Evolutionary conservation across 1,284 basidiomycete species (phyloP).

Genomic region (Rhodotorula sp.): DNA sequence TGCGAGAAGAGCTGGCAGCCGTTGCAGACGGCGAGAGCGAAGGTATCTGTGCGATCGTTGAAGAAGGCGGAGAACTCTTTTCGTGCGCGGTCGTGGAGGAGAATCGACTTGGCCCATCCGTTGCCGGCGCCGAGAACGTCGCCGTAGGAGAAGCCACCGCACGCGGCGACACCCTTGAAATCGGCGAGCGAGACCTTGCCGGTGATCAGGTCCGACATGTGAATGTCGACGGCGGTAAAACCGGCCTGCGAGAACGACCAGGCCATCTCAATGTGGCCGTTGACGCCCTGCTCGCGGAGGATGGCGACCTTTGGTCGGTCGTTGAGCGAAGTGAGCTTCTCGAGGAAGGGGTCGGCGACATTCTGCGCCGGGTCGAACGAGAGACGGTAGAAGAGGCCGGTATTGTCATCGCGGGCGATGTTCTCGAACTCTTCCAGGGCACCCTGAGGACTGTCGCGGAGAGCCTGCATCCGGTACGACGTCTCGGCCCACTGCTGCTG

Average conservation of each 20-base stretch:
- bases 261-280: conserved; percentile 97
- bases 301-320: conserved; percentile 85
- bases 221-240: conserved; percentile 91
- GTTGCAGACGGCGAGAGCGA: conserved; percentile 94
- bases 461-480: conserved; percentile 82
- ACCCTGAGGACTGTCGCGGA: conserved; percentile 77
- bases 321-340: conserved; percentile 46
- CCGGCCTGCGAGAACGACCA: conserved; percentile 93
- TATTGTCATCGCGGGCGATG: conserved; percentile 64
- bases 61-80: conserved; percentile 81
- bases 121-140: conserved; percentile 96
- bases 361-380: conserved; percentile 58
- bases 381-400: conserved; percentile 75
- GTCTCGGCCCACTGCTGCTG: conserved; percentile 92
- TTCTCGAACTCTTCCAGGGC: conserved; percentile 81
- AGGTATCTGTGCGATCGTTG: conserved; percentile 66
- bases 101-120: conserved; percentile 93
- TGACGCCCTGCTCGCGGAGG: conserved; percentile 95
- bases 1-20: conserved; percentile 96
- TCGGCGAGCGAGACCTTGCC: conserved; percentile 62
- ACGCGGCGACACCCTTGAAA: conserved; percentile 89
- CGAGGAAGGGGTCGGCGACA: conserved; percentile 41
- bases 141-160: conserved; percentile 97
- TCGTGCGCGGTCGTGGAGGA: conserved; percentile 72
- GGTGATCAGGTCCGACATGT: conserved; percentile 93